Evolutionary conservation across 1,284 basidiomycete species (phyloP), one percentile per base, ranked within the genome.

Genomic region (Megacollybia platyphylla): DNA sequence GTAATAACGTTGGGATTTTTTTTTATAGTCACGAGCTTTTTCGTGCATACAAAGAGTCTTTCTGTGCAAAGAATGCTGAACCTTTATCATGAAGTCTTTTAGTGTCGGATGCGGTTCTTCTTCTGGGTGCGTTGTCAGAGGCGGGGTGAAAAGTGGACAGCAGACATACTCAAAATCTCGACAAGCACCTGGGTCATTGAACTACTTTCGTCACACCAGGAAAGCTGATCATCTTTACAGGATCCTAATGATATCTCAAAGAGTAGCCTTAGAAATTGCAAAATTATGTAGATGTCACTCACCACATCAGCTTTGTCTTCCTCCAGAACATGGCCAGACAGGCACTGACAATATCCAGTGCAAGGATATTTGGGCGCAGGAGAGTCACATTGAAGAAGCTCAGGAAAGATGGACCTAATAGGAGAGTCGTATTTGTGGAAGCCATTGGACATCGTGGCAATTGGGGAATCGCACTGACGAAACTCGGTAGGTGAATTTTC

Each of bases 201-300:
- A 6, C 48, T 44, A 6, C 59, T 59, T 38, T 57, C 49, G 1
- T 37, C 42, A 39, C 61, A 59, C 58, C 59, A 61, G 7, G 59
- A 52, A 15, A 51, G 27, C 44, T 63, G 58, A 40, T 53, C 49
- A 44, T 63, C 61, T 39, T 58, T 58, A 13, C 57, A 55, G 3
- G 61, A 57, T 0, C 58, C 52, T 18, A 63, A 36, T n/a, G 58
- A 55, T n/a, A 61, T 57, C 59, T 61, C 30, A 24, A 17, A 13
- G 15, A 7, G 10, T 11, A 30, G 15, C 15, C 9, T 29, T 20
- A 18, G 34, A 13, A 10, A 7, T n/a, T n/a, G 37, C 2, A 24
- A 13, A 18, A 15, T 46, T 28, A 11, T 48, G 47, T 7, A 37
- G 44, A 40, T 50, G 52, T 18, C 39, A 50, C 5, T 50, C 51